Percentiles rank a stretch among this genome's conserved stretches.
These are phyloP conservation scores for Flaveria bidentis DNA, from an alignment of 129 eudicot genomes.

Conservation along the genomic window DNA sequence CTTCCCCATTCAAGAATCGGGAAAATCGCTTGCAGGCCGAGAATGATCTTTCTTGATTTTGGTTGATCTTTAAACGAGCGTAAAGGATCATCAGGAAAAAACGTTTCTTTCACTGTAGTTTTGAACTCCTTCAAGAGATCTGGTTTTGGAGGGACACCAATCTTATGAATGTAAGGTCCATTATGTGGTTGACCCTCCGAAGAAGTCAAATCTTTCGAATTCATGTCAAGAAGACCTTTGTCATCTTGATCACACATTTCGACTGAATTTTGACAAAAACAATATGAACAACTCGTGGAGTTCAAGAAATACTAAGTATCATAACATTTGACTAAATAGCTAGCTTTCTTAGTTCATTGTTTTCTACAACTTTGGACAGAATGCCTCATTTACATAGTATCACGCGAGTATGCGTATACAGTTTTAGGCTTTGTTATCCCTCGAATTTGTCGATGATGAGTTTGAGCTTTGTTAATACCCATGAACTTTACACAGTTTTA, in stretches of 20 bases:
- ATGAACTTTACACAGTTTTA: constrained; percentile 1
- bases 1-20: constrained; percentile 86
- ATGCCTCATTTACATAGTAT: constrained; percentile 1
- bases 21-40: constrained; percentile 68
- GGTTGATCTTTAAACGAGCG: constrained; percentile 77
- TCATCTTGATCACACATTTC: constrained; percentile 34
- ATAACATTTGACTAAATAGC: constrained; percentile 23
- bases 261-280: constrained; percentile 15
- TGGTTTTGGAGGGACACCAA: constrained; percentile 79
- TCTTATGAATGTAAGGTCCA: constrained; percentile 58
- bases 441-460: constrained; percentile 5
- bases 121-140: constrained; percentile 55
- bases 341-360: constrained; percentile 18
- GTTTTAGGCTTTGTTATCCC: constrained; percentile 3
- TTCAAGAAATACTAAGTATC: constrained; percentile 2
- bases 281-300: not conserved
- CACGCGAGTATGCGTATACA: not conserved
- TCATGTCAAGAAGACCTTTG: constrained; percentile 40
- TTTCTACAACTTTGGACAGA: constrained; percentile 1
- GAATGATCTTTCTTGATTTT: constrained; percentile 48
- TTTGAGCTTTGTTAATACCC: constrained; percentile 1
- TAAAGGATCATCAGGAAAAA: constrained; percentile 77
- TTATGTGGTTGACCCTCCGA: constrained; percentile 25
- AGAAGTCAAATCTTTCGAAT: constrained; percentile 36
- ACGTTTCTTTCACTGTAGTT: constrained; percentile 60